Percentiles rank a stretch among this genome's conserved stretches.
Evolutionary conservation across 805 yeast genomes (phyloP).

Genomic region (Schwanniomyces sp.): DNA sequence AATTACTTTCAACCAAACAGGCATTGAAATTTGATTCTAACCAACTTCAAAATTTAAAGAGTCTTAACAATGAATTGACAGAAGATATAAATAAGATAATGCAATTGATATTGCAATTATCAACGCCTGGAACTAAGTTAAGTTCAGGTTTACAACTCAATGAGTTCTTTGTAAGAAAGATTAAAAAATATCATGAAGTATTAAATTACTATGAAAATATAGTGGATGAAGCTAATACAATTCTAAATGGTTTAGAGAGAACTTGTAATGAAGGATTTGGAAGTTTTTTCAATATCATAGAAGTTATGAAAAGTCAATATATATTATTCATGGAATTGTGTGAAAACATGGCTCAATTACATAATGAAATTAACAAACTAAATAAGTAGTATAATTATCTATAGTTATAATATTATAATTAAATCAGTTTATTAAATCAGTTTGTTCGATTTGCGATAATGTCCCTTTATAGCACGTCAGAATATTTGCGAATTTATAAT

Average conservation of each 20-base stretch:
- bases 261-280: conserved; percentile 41
- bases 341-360: conserved; percentile 70
- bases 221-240: conserved; percentile 58
- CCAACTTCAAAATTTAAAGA: conserved; percentile 33
- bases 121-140: conserved; percentile 56
- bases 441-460: too few relatives aligned
- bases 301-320: conserved; percentile 67
- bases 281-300: conserved; percentile 47
- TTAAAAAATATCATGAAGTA: conserved; percentile 47
- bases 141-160: conserved; percentile 56
- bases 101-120: conserved; percentile 50
- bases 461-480: too few relatives aligned
- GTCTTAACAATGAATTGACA: conserved; percentile 38
- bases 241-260: conserved; percentile 43
- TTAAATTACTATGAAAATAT: conserved; percentile 61
- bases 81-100: conserved; percentile 55
- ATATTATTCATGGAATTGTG: conserved; percentile 72
- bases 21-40: conserved; percentile 52
- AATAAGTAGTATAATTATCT: conserved; percentile 2
- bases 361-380: conserved; percentile 33
- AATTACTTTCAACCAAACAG: conserved; percentile 63
- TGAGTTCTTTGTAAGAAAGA: conserved; percentile 53
- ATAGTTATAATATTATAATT: background rate
- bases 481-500: background rate
- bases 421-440: too few relatives aligned